Base-by-base conservation (phyloP, 257 asterid genomes). In the Fraxinus americana region DNA sequence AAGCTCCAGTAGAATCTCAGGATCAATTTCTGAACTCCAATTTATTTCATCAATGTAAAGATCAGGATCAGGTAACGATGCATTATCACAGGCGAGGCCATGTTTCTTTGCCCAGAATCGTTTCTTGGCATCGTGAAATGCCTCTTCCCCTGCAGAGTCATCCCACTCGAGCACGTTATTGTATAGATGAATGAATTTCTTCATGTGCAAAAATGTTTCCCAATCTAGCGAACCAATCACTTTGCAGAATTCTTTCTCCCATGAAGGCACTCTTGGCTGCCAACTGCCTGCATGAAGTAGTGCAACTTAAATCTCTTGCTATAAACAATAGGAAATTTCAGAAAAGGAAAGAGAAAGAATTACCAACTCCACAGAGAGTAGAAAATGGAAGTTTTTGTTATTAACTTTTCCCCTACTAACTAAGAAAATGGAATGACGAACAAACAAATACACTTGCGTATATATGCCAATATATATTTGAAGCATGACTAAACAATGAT, bases 191-290 rank as follows among this genome's bases (percentile, higher is more conserved):
- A 48, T 71, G 75, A 80, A 88, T 77, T 80, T 88, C 89, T 91
- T 90, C 87, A 77, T 79, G 57, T 91, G 86, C 79, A 91, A 16
- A 7, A 93, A n/a, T 16, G 82, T 80, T 72, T 85, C 94, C 98
- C 98, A 93, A 86, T 91, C 89, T 29, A 91, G 65, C 5, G 86
- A 77, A 69, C 97, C 94, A 5, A 89, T 86, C 39, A 72, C 88
- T 85, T 84, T 88, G 88, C 97, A 91, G 68, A 93, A 93, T 16
- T 72, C 82, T 74, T 89, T 93, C 85, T 93, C 98, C 97, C 98
- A 93, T 75, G 86, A 35, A 39, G 97, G 97, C 38, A 89, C 88
- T 4, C 86, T 71, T 30, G 84, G 94, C 81, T 87, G 89, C 96
- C 93, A 85, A 75, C 70, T 84, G 77, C 84, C 96, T 88, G 88